These are phyloP conservation scores for Magnusiomyces clavatus DNA, from an alignment of 1,139 yeast species.

Conservation along the genomic window DNA sequence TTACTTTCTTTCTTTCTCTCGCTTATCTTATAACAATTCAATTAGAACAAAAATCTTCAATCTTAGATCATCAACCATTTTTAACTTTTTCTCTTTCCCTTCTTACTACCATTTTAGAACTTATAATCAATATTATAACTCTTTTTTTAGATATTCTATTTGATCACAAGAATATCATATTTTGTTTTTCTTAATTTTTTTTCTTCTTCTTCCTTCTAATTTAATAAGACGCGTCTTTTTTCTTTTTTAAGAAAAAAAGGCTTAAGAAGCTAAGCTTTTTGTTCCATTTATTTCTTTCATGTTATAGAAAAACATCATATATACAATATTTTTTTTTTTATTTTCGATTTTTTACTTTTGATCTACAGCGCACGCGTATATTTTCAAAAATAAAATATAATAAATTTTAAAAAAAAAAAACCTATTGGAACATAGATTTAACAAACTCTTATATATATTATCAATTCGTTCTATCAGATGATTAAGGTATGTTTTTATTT, in stretches of 20 bases:
- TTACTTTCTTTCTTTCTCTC: background rate
- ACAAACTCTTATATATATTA: background rate
- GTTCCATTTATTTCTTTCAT: background rate
- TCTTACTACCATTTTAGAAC: too few relatives aligned
- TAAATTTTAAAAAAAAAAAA: too few relatives aligned
- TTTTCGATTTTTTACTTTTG: background rate
- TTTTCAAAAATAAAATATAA: too few relatives aligned
- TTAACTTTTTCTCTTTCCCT: background rate
- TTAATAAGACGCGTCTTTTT: too few relatives aligned
- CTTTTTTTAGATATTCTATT: too few relatives aligned
- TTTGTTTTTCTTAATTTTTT: too few relatives aligned
- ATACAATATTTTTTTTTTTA: background rate
- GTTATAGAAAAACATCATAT: background rate
- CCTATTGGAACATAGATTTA: too few relatives aligned
- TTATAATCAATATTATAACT: too few relatives aligned
- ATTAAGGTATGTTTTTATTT: slow-evolving; percentile 4
- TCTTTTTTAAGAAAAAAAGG: too few relatives aligned
- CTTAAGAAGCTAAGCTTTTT: background rate
- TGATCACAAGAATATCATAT: too few relatives aligned
- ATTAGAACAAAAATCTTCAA: background rate
- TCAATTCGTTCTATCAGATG: slow-evolving; percentile 2
- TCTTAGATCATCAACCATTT: background rate
- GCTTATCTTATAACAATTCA: background rate
- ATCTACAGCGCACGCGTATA: background rate
- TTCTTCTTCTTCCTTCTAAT: too few relatives aligned